Evolutionary conservation across 768 basidiomycete genomes (phyloP), one percentile per base, ranked within the genome.

Genomic region (Pholiota conissans): DNA sequence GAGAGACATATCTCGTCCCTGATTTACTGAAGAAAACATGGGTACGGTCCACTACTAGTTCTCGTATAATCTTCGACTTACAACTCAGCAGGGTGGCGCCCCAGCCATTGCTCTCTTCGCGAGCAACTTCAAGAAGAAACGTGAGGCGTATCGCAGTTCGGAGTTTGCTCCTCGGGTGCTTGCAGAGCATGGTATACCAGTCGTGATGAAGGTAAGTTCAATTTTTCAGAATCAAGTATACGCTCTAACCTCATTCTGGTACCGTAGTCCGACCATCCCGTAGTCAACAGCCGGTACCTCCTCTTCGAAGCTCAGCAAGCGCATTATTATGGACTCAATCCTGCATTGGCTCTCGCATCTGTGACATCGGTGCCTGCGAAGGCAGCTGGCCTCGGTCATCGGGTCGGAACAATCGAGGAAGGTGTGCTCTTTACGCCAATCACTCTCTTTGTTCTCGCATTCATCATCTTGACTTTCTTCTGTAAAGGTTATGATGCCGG

Each of bases 1-100:
- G 85, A 39, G 89, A 92, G 63, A 83, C 90, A 0, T 93, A 89
- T 62, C 84, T 93, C 37, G 89, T 92, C n/a, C 87, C 90, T 2
- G 83, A 84, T 24, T 68, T 90, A 0, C 77, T 93, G 55, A 91
- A 91, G 70, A 77, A 79, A 64, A 80, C 85, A 9, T 93, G 83
- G 72, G 89, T 84, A 64, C 46, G 67, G 60, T 16, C 10, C 30
- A 18, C 30, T 42, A 28, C 20, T 6, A 1, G 11, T 28, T 11
- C 24, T 14, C 11, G 32, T 1, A 24, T 20, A 2, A 42, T 14
- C 3, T 54, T 13, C 28, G 53, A 56, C 49, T 57, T 56, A 7
- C 24, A 32, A 18, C 4, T 60, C 27, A 34, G 6, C 34, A 75
- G 79, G 82, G 77, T 5, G 74, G 75, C 9, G 63, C 83, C 14